Conservation (phyloP, 129 eudicot genomes). For the Logfia minima region DNA sequence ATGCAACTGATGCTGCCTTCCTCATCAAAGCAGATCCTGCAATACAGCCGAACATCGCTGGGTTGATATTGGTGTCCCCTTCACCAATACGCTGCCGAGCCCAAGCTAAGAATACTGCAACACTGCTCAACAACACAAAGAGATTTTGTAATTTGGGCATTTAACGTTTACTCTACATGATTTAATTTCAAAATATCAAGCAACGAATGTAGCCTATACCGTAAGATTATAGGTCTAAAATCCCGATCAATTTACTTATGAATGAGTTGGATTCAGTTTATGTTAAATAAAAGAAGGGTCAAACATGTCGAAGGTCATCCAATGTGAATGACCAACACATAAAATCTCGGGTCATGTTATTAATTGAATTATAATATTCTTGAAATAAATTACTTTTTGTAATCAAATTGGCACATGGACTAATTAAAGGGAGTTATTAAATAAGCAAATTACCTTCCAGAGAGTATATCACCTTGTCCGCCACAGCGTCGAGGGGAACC, state of each 20-base stretch:
- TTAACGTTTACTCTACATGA: background rate
- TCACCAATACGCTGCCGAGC: constrained; percentile 58
- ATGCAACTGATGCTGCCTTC: constrained; percentile 86
- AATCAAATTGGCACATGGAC: no score
- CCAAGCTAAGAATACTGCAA: constrained; percentile 86
- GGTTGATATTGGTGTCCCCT: constrained; percentile 42
- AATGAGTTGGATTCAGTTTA: no score
- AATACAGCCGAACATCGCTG: constrained; percentile 69
- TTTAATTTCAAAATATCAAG: no score
- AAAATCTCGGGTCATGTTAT: no score
- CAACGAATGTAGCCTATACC: no score
- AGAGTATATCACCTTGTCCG: constrained; percentile 99
- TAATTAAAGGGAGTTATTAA: background rate
- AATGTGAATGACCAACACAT: no score
- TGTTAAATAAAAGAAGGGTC: no score
- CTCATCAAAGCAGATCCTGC: constrained; percentile 84
- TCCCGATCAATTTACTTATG: no score
- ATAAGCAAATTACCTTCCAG: constrained; percentile 70
- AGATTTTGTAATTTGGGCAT: background rate
- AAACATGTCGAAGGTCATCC: no score
- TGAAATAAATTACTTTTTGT: no score
- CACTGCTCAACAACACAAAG: constrained; percentile 46
- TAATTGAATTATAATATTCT: no score
- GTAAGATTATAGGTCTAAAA: no score
- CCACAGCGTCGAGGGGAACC: constrained; percentile 99